Evolutionary conservation across 2,329 filamentous ascomycete species (phyloP).

Genomic region (Aspergillus oerlinghausenensis): DNA sequence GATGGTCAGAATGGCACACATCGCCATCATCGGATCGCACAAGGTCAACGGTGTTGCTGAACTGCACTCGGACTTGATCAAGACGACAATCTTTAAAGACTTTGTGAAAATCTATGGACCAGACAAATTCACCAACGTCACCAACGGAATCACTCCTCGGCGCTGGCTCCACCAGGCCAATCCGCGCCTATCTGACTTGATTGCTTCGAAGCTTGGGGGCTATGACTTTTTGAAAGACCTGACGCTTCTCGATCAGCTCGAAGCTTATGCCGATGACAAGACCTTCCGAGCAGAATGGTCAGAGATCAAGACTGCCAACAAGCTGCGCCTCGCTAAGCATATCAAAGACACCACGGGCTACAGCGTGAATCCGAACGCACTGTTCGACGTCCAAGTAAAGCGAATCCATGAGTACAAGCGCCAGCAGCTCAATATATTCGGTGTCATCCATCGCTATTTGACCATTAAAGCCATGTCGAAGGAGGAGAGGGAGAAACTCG

Average conservation of each 20-base stretch:
- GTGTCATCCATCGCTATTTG: constrained; percentile 91
- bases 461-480: constrained; percentile 78
- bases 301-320: constrained; percentile 95
- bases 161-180: constrained; percentile 98
- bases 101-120: constrained; percentile 92
- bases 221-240: constrained; percentile 86
- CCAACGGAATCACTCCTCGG: constrained; percentile 93
- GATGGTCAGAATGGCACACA: constrained; percentile 95
- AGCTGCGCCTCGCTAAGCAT: constrained; percentile 83
- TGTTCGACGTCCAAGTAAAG: constrained; percentile 98
- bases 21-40: constrained; percentile 95
- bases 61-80: constrained; percentile 94
- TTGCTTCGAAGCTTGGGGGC: constrained; percentile 81
- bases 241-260: constrained; percentile 78
- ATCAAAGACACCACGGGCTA: constrained; percentile 79
- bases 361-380: constrained; percentile 75
- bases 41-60: constrained; percentile 99
- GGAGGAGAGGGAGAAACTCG: constrained; percentile 79
- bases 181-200: constrained; percentile 83
- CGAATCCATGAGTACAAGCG: constrained; percentile 99
- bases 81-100: constrained; percentile 99
- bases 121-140: constrained; percentile 98
- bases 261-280: constrained; percentile 78
- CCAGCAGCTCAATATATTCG: constrained; percentile 98
- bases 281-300: constrained; percentile 91